A percentile compares a stretch with the other conserved stretches of the same genome.
Conservation (phyloP, 331 rosid genomes). For the Malus hybrid region DNA sequence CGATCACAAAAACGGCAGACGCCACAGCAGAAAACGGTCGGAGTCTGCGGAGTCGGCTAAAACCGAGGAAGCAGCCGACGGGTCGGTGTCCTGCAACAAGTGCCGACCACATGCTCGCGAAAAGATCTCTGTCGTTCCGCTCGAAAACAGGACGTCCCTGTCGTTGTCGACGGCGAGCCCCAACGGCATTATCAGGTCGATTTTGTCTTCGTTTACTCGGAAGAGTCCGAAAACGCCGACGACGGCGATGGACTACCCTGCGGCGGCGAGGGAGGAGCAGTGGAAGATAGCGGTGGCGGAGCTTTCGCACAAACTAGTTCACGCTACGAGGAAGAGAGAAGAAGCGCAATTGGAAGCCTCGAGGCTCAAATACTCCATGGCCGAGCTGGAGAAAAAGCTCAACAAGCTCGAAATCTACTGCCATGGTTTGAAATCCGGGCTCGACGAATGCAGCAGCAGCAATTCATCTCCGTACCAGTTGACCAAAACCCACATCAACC, state of each 20-base stretch:
- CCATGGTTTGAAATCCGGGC: constrained; percentile 62
- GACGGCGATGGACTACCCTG: constrained; percentile 19
- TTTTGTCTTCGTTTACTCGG: constrained; percentile 53
- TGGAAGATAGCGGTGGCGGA: constrained; percentile 78
- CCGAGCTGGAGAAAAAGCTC: constrained; percentile 81
- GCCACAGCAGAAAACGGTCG: constrained; percentile 33
- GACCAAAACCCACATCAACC: neutral
- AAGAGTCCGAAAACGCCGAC: constrained; percentile 60
- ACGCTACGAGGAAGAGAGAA: constrained; percentile 66
- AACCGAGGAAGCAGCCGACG: constrained; percentile 20
- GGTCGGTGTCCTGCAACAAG: constrained; percentile 58
- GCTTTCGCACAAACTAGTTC: constrained; percentile 74
- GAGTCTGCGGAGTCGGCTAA: constrained; percentile 24
- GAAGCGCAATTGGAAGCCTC: constrained; percentile 79
- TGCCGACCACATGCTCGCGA: constrained; percentile 81
- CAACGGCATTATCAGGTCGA: constrained; percentile 59
- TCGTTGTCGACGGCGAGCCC: constrained; percentile 60
- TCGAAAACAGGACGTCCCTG: constrained; percentile 39
- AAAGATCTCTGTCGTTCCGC: constrained; percentile 74
- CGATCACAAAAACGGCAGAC: constrained; percentile 17
- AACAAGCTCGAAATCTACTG: constrained; percentile 80
- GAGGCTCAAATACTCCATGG: constrained; percentile 75
- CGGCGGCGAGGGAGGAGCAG: constrained; percentile 56
- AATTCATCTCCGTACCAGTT: constrained; percentile 15
- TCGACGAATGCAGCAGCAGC: constrained; percentile 47